Evolutionary conservation across 805 yeast genomes (phyloP).

Genomic region (Teunomyces gatunensis): DNA sequence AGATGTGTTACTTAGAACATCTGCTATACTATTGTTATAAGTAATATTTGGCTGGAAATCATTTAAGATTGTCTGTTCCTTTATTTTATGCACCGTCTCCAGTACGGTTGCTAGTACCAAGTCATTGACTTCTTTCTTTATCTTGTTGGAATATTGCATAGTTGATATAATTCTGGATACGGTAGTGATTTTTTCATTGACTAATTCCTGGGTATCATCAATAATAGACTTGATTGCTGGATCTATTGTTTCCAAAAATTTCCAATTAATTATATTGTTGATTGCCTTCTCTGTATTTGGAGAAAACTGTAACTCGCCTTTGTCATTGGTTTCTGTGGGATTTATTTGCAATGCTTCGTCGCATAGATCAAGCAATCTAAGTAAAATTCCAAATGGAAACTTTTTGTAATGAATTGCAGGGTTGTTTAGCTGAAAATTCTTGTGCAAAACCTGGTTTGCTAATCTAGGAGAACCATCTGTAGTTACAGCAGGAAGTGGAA

Average conservation of each 20-base stretch:
- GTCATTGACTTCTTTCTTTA: conserved; percentile 74
- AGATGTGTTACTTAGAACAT: conserved; percentile 1
- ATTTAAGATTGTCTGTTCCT: conserved; percentile 29
- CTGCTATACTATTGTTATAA: conserved; percentile 4
- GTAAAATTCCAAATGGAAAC: conserved; percentile 63
- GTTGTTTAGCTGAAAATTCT: conserved; percentile 25
- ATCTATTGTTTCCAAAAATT: conserved; percentile 54
- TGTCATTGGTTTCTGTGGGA: conserved; percentile 44
- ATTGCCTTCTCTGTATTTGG: conserved; percentile 63
- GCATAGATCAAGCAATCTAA: conserved; percentile 58
- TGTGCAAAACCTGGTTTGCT: conserved; percentile 17
- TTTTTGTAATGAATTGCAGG: conserved; percentile 44
- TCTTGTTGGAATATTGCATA: conserved; percentile 68
- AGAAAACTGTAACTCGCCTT: conserved; percentile 41
- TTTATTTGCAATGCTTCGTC: conserved; percentile 74
- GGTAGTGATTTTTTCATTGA: conserved; percentile 65
- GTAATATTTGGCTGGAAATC: conserved; percentile 8
- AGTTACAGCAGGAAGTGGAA: conserved; percentile 41
- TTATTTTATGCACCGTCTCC: conserved; percentile 58
- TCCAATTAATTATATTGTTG: conserved; percentile 41
- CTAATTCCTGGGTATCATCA: conserved; percentile 62
- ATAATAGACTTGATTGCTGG: conserved; percentile 61
- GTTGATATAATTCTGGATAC: conserved; percentile 71
- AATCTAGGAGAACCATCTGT: conserved; percentile 17
- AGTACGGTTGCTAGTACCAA: conserved; percentile 62